phyloP scores from a whole-genome alignment of 2,329 filamentous ascomycete genomes.

The Peltaster fructicola region DNA sequence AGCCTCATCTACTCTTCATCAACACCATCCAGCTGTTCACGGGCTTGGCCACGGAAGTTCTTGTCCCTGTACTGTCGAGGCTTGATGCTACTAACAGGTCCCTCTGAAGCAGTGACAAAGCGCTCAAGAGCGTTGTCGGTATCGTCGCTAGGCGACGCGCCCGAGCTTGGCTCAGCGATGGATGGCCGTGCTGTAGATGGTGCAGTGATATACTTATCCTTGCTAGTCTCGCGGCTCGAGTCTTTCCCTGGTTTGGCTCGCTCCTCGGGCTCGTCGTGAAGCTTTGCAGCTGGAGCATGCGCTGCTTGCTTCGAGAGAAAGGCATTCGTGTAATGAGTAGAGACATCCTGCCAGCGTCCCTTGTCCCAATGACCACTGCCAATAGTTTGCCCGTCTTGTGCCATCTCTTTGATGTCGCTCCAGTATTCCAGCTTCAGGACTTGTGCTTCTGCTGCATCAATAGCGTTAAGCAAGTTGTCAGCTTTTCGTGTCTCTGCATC shows the following conservation, averaged over 20 bases:
- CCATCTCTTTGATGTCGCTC: conserved; percentile 45
- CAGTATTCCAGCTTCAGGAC: conserved; percentile 72
- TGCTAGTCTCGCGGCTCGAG: conserved; percentile 4
- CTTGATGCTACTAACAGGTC: no score
- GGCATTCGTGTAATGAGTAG: conserved; percentile 4
- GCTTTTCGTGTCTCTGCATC: conserved; percentile 28
- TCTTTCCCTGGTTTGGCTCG: no score
- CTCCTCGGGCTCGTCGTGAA: conserved; percentile 9
- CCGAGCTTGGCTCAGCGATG: conserved; percentile 4
- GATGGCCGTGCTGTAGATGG: no score
- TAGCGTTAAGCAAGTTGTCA: conserved; percentile 54
- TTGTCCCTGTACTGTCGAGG: no score
- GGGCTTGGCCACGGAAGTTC: no score
- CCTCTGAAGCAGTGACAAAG: conserved; percentile 8
- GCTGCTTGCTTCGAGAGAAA: conserved; percentile 9
- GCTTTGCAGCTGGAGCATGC: conserved; percentile 4
- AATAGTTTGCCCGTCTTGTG: conserved; percentile 3
- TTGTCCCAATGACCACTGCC: conserved; percentile 3
- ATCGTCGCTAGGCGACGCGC: background rate
- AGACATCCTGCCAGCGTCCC: conserved; percentile 4
- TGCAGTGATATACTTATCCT: background rate
- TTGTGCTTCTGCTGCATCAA: conserved; percentile 62
- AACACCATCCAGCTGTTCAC: no score
- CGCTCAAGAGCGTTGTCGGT: conserved; percentile 3
- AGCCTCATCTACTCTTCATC: no score